Conservation (phyloP, 2,329 filamentous ascomycete genomes). For the Fusarium sambucinum region DNA sequence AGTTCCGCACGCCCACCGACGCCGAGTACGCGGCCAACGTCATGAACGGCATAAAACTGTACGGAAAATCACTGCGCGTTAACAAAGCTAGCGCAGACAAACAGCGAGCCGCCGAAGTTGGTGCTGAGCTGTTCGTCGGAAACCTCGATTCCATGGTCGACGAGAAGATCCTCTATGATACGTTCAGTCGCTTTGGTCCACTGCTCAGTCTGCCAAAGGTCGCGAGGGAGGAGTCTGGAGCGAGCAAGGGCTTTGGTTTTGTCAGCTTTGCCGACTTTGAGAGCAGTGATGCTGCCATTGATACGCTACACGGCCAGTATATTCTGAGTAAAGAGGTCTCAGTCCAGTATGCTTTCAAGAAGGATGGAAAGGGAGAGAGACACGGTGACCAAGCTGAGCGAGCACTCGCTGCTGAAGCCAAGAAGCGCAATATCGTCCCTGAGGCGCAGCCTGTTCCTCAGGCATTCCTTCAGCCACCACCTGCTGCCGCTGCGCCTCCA, state of each 20-base stretch:
- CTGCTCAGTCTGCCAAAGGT: conserved; percentile 89
- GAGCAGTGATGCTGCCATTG: conserved; percentile 88
- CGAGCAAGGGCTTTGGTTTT: conserved; percentile 96
- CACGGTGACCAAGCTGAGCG: conserved; percentile 96
- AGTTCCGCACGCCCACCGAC: conserved; percentile 95
- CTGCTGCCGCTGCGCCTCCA: conserved; percentile 44
- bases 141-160: conserved; percentile 95
- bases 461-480: conserved; percentile 68
- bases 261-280: conserved; percentile 95
- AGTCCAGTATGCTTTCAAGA: conserved; percentile 99
- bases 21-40: conserved; percentile 97
- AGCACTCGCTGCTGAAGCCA: conserved; percentile 89
- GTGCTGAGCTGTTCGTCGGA: conserved; percentile 95
- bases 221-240: conserved; percentile 86
- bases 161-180: conserved; percentile 96
- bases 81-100: conserved; percentile 96
- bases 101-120: conserved; percentile 91
- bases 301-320: conserved; percentile 95
- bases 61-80: conserved; percentile 93
- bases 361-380: conserved; percentile 96
- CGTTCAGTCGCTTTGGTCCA: conserved; percentile 89
- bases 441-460: conserved; percentile 81
- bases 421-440: conserved; percentile 91
- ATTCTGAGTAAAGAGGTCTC: conserved; percentile 96
- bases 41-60: conserved; percentile 95